Base-by-base conservation (phyloP, 306 rosid species). In the Corylus avellana region DNA sequence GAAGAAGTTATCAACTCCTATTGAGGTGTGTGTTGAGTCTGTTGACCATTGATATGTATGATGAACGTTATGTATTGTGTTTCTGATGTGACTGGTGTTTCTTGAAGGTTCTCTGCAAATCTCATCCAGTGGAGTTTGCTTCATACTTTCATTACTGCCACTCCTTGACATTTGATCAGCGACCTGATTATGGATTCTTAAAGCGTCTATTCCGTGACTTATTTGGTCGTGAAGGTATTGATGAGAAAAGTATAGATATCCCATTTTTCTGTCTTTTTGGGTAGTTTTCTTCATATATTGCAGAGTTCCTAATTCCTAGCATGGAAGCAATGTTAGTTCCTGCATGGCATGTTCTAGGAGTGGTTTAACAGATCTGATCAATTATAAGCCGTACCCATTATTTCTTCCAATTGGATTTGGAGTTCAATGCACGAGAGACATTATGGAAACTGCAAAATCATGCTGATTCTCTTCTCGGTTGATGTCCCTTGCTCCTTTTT, bases 161-260 rank as follows among this genome's bases (percentile, higher is more conserved):
- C 85, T 89, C 98, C 55, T 78, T 93, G 88, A 89, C 93, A 62
- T 95, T 95, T 74, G 99, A 95, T 78, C 99, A 95, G 85, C 88
- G 98, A 68, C 99, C 98, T 82, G 99, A 95, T 87, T 95, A 95
- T 89, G 99, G 96, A 74, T 95, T 95, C 88, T 91, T 95, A 84
- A 95, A 90, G 82, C 93, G 99, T 53, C 86, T 95, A 42, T 91
- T 93, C 87, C 94, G 94, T 59, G 98, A 95, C 69, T 83, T 89
- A 82, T 92, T 95, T 93, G 37, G 90, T 70, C 94, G 93, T 67
- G 94, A 93, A 93, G 99, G 99, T 95, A 85, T 69, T 47, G 72
- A 39, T 74, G 57, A 53, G 20, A 56, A 68, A 76, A 77, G 50
- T 74, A 64, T 72, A 3, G 4, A 9, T 9, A n/a, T 17, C 35